Conservation (phyloP, 2,329 filamentous ascomycete species). For the Fusarium citri region DNA sequence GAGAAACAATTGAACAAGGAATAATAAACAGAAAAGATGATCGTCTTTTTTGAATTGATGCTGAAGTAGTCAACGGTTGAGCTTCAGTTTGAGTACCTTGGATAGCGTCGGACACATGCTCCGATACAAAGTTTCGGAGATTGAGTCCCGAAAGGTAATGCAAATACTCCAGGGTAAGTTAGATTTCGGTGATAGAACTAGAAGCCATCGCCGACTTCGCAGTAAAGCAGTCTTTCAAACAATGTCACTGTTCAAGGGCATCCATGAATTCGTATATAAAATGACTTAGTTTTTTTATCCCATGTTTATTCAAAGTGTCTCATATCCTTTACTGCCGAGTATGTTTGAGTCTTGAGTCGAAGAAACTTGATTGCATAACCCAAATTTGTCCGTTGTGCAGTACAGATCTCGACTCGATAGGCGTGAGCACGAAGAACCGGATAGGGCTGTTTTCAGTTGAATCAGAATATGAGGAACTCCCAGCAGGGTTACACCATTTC, state of each 20-base stretch:
- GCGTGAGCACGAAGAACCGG: too few species aligned
- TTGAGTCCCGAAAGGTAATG: conserved; percentile 23
- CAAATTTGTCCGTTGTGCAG: too few species aligned
- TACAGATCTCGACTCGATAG: too few species aligned
- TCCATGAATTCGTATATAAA: background rate
- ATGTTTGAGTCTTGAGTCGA: too few species aligned
- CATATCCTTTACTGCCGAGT: too few species aligned
- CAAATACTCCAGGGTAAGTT: conserved; percentile 8
- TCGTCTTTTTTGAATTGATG: background rate
- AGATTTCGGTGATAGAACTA: background rate
- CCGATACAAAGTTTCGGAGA: conserved; percentile 46
- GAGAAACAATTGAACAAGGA: background rate
- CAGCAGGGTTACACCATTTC: too few species aligned
- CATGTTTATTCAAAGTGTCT: background rate
- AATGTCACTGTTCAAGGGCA: background rate
- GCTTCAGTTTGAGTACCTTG: conserved; percentile 17
- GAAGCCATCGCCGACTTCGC: conserved; percentile 20
- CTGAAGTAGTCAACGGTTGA: conserved; percentile 2
- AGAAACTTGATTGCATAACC: too few species aligned
- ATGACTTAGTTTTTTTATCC: background rate
- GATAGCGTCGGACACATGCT: conserved; percentile 36
- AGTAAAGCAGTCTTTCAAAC: background rate
- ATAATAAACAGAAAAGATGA: background rate
- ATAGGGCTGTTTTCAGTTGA: too few species aligned
- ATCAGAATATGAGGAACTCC: too few species aligned